Evolutionary conservation across 176 grass and related monocot genomes (phyloP).

Genomic region (Guadua angustifolia): DNA sequence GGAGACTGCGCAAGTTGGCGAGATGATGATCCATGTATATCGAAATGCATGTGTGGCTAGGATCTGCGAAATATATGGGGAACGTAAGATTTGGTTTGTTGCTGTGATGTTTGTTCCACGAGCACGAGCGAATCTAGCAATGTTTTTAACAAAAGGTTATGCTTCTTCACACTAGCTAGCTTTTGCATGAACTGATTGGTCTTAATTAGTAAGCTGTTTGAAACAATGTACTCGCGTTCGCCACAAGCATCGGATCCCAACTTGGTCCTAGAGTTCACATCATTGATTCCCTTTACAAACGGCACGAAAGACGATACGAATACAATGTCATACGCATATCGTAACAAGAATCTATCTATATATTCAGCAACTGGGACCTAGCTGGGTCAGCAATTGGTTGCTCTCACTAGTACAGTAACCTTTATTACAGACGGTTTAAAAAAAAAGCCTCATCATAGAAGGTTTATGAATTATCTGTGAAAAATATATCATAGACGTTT

Average conservation of each 20-base stretch:
- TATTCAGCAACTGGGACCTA: not conserved
- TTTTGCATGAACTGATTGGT: not conserved
- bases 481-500: no score
- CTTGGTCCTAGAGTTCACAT: not conserved
- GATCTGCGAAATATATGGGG: not conserved
- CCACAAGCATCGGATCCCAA: not conserved
- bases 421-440: no score
- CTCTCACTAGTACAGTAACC: no score
- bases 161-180: no score
- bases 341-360: not conserved
- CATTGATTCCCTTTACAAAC: not conserved
- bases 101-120: not conserved
- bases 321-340: not conserved
- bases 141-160: not conserved
- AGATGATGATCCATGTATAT: conserved; percentile 7
- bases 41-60: not conserved
- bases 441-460: no score
- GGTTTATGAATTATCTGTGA: no score
- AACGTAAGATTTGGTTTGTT: not conserved
- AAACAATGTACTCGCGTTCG: not conserved
- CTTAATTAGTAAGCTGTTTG: not conserved
- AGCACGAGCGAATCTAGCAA: not conserved
- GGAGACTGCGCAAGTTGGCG: not conserved
- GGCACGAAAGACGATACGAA: not conserved
- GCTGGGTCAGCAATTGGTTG: conserved; percentile 34